A percentile compares a stretch with the other conserved stretches of the same genome.
Evolutionary conservation across 305 asterid genomes (phyloP).

Genomic region (Coffea humblotiana): DNA sequence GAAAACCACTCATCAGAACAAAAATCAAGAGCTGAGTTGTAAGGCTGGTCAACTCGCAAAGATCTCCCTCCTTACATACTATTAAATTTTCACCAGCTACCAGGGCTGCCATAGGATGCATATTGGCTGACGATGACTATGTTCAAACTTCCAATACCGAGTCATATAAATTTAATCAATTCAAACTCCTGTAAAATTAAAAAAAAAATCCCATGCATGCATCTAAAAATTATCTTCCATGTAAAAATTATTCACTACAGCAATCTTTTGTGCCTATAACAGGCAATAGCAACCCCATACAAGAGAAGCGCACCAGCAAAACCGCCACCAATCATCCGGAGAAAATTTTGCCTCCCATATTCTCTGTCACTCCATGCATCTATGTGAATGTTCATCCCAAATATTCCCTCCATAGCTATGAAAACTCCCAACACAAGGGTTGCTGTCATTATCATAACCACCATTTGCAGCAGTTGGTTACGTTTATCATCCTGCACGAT

Average conservation of each 20-base stretch:
- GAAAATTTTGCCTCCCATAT: not conserved
- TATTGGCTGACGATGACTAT: not conserved
- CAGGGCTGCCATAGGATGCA: not conserved
- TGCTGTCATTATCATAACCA: not conserved
- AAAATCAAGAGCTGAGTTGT: not conserved
- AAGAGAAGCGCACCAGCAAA: not conserved
- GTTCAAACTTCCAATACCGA: not conserved
- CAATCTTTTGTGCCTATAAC: not conserved
- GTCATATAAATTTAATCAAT: not conserved
- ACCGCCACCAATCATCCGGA: not conserved
- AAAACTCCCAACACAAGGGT: not conserved
- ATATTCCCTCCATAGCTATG: not conserved
- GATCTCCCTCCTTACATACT: slow-evolving; percentile 3
- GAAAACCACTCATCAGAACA: slow-evolving; percentile 9
- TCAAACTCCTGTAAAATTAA: not conserved
- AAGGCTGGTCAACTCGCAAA: not conserved
- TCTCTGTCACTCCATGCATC: not conserved
- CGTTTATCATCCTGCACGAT: not conserved
- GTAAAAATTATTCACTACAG: not conserved
- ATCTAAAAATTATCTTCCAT: not conserved
- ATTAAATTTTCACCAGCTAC: slow-evolving; percentile 9
- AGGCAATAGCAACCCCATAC: no score
- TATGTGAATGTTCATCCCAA: not conserved
- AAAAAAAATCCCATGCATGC: not conserved
- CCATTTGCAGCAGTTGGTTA: not conserved